Conservation (phyloP, 495 filamentous ascomycete species). For the Podospora pseudopauciseta region DNA sequence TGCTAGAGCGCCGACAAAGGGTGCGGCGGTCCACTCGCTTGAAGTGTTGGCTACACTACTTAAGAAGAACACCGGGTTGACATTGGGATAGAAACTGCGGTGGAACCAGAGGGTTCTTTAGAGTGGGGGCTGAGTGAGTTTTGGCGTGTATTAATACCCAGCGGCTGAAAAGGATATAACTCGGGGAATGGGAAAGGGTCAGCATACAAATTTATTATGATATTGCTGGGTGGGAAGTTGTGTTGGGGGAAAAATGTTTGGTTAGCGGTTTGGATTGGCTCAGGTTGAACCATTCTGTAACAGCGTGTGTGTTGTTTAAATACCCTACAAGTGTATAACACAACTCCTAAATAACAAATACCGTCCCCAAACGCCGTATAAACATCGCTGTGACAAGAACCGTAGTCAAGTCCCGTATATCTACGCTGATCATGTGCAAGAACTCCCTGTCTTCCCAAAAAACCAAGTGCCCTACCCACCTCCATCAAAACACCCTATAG, state of each 20-base stretch:
- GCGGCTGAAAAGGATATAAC: background rate
- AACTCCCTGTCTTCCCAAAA: background rate
- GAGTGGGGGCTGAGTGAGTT: background rate
- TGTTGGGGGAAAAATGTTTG: background rate
- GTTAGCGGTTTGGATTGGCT: background rate
- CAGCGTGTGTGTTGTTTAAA: background rate
- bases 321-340: background rate
- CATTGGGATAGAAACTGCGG: conserved; percentile 26
- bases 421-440: conserved; percentile 13
- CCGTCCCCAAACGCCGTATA: conserved; percentile 3
- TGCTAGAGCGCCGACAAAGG: conserved; percentile 43
- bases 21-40: conserved; percentile 55
- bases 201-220: background rate
- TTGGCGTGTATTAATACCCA: background rate
- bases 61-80: conserved; percentile 55
- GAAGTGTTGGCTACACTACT: conserved; percentile 58
- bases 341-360: background rate
- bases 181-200: background rate
- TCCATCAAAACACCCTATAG: conserved; percentile 32
- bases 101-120: background rate
- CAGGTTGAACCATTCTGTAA: background rate
- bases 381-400: background rate
- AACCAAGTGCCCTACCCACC: background rate
- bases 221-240: background rate
- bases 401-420: conserved; percentile 1